phyloP scores from a whole-genome alignment of 164 flowering plant genomes.

The Malania oleifera region DNA sequence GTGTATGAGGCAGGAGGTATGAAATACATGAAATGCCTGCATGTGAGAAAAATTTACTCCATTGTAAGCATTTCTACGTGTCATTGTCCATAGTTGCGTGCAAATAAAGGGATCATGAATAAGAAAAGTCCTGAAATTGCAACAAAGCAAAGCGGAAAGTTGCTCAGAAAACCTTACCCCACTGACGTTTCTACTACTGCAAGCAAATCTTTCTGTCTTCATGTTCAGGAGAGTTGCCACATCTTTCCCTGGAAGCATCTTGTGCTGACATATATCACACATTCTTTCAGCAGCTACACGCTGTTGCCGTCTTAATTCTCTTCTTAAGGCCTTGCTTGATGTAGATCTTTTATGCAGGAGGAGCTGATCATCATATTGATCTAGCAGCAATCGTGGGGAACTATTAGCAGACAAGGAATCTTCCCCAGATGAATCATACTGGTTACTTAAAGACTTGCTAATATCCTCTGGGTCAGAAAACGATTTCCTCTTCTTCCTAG shows the following conservation, averaged over 20 bases:
- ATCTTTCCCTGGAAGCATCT: conserved; percentile 88
- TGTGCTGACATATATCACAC: conserved; percentile 82
- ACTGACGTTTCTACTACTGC: conserved; percentile 79
- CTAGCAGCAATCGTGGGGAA: conserved; percentile 20
- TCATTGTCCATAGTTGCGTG: background rate
- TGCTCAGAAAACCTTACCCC: conserved; percentile 51
- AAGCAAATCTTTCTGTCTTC: conserved; percentile 73
- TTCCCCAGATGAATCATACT: conserved; percentile 48
- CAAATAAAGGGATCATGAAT: background rate
- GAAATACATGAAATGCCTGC: conserved; percentile 92
- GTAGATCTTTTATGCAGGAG: conserved; percentile 28
- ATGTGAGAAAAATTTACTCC: conserved; percentile 6
- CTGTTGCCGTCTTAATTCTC: conserved; percentile 61
- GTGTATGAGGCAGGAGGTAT: conserved; percentile 87
- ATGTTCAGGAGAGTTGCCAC: conserved; percentile 75
- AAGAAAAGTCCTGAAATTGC: background rate
- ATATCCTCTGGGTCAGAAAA: conserved; percentile 72
- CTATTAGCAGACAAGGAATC: conserved; percentile 30
- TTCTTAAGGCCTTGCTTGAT: conserved; percentile 49
- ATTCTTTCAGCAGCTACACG: conserved; percentile 61
- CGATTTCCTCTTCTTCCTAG: conserved; percentile 38
- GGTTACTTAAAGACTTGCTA: conserved; percentile 32
- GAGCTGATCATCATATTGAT: conserved; percentile 34
- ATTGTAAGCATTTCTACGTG: no score
- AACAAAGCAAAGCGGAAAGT: background rate